Evolutionary conservation across 495 filamentous ascomycete genomes (phyloP), one percentile per base, ranked within the genome.

Genomic region (Copromyces sp.): DNA sequence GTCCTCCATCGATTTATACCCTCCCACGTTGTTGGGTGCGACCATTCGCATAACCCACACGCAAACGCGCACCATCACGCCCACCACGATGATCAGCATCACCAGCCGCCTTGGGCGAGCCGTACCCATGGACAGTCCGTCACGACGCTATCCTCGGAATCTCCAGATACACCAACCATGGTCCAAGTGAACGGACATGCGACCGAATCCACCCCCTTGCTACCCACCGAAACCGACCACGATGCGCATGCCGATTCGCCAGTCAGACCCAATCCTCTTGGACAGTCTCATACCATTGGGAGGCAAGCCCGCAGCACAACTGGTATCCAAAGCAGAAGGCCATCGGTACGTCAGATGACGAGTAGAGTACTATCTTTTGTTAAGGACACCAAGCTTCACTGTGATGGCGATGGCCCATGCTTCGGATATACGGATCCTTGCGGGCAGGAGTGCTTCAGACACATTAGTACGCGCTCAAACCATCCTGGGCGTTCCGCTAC

Each of bases 21-120:
- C 0, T 95, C 94, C n/a, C 92, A 95, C 77, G 90, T 97, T 32
- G 95, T 98, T 71, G 93, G 94, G 79, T 99, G 95, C 81, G 92
- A 94, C 70, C 93, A 97, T 79, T 90, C 85, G 44, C 94, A 97
- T 75, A 87, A 87, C 37, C 87, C 86, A 20, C 83, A 87, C 72
- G 80, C 72, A 20, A 71, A 76, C 61, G 78, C 82, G 70, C 73
- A 76, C 70, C 77, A 80, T 73, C 71, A 77, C 61, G 77, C 83
- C 70, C 73, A 75, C 69, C 77, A 79, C 72, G 68, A 74, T 8
- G 74, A 81, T 47, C 61, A 76, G 65, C 74, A 82, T 74, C 74
- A 74, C 70, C 70, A 68, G 42, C 73, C 70, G 8, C 77, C 74
- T 8, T 73, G 76, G 65, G 32, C 70, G 11, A 74, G 77, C 47